Evolutionary conservation across 805 yeast species (phyloP), one percentile per base, ranked within the genome.

Genomic region (Blastobotrys robertii): DNA sequence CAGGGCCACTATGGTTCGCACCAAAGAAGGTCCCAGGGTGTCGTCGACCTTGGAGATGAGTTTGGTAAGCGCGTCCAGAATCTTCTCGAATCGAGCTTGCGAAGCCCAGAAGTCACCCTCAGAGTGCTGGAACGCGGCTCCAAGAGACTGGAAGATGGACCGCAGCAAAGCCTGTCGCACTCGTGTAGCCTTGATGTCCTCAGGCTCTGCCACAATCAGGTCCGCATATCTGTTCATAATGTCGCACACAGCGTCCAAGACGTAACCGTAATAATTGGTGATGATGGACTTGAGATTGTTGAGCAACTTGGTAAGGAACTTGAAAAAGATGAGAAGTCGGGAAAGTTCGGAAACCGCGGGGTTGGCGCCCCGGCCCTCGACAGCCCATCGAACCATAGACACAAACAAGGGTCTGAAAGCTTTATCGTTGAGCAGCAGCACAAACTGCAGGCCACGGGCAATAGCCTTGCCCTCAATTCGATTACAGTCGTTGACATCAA

Each of bases 91-190:
- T 59, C 98, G 76, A 19, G 86, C 76, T 41, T 81, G 81, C 37
- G 86, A 77, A 45, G 83, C 81, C 99, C 99, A 92, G 66, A 84
- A 92, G 56, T 92, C 98, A 54, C 84, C 95, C 57, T 81, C 84
- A 57, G 90, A 97, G 56, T 79, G 81, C 55, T 80, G 84, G 68
- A 92, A 87, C 1, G 96, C 82, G 1, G 85, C 72, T 0, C 80
- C 75, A 49, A 92, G 66, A 0, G 95, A 79, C 49, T 75, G 79
- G 42, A 87, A 66, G 14, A 88, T 62, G 34, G 84, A 64, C 64
- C 95, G 78, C 64, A 86, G 79, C 52, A 87, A 67, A 49, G 77
- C 75, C 38, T 71, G 62, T 44, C 73, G 70, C 29, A 67, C 66
- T 6, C 25, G 25, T 5, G 38, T 29, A 14, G 49, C 45, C 25